Evolutionary conservation across 2,329 filamentous ascomycete genomes (phyloP), one percentile per base, ranked within the genome.

Genomic region (Verticillium alfalfae): DNA sequence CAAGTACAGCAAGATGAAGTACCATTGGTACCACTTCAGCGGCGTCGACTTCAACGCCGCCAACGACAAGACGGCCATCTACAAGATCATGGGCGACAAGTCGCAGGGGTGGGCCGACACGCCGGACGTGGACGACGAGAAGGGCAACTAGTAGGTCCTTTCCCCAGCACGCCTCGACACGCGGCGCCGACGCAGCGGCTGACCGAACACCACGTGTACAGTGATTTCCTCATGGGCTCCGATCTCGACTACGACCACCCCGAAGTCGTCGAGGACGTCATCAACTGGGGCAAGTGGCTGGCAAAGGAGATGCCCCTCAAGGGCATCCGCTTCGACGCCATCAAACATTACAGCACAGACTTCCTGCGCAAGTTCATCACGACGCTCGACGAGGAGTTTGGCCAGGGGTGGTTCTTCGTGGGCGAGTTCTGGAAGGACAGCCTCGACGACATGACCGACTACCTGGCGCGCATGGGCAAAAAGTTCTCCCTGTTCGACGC

Each of bases 251-350:
- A 89, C 70, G 73, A 76, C 2, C 81, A 89, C 62, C 78, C 79
- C 0, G 88, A 90, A 66, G 88, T 91, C 10, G 78, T 80, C 38
- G 72, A 81, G 4, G 89, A 92, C 65, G 81, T 91, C 4, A 77
- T 88, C 60, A 78, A 81, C 58, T 92, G 89, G 89, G 86, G 85
- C 2, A 75, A 81, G 5, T 92, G 89, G 89, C 79, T 92, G 61
- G 81, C 83, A 1, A 75, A 82, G 6, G 78, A 87, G 63, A 70
- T 90, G 0, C 82, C 83, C 0, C 75, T 92, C 12, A 79, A 82
- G 64, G 89, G 88, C 1, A 87, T 92, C 71, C 81, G 89, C 18
- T 81, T 92, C 58, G 89, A 92, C 70, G 89, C 89, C 13, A 85
- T 88, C 36, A 89, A 91, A 73, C 89, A 92, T 73, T 90, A 88